A percentile compares a stretch with the other conserved stretches of the same genome.
Evolutionary conservation across 2,329 filamentous ascomycete genomes (phyloP).

Genomic region (Dryadomyces sulphureus): DNA sequence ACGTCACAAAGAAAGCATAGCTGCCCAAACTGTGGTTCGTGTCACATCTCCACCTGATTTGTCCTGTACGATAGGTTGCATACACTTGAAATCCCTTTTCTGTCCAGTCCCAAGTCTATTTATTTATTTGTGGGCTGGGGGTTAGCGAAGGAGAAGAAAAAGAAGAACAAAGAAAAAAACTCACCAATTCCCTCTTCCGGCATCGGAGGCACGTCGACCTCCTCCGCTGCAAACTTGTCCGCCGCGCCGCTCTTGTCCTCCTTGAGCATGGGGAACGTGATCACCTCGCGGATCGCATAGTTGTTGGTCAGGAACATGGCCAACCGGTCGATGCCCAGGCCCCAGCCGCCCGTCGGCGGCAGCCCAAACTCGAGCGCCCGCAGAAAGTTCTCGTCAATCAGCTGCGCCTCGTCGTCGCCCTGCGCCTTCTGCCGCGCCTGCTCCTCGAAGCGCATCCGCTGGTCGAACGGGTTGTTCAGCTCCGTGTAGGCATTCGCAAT

Average conservation of each 20-base stretch:
- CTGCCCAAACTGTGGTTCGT: background rate
- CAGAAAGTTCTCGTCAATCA: constrained; percentile 92
- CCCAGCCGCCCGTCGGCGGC: constrained; percentile 90
- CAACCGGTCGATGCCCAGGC: constrained; percentile 63
- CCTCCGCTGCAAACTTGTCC: constrained; percentile 29
- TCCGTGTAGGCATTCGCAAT: constrained; percentile 96
- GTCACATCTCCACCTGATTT: constrained; percentile 1
- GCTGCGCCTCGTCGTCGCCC: constrained; percentile 92
- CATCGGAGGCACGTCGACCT: constrained; percentile 17
- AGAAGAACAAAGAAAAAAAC: constrained; percentile 7
- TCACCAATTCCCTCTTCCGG: constrained; percentile 22
- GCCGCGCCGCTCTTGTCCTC: constrained; percentile 44
- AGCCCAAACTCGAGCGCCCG: constrained; percentile 60
- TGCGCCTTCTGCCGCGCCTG: constrained; percentile 91
- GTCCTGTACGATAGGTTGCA: background rate
- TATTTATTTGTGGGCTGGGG: constrained; percentile 9
- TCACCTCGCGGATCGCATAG: constrained; percentile 89
- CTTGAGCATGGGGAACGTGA: constrained; percentile 98
- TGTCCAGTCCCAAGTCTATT: too few relatives aligned
- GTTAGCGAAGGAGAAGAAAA: background rate
- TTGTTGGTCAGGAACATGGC: constrained; percentile 60
- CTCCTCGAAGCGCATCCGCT: constrained; percentile 83
- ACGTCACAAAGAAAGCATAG: background rate
- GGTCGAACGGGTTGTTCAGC: constrained; percentile 93
- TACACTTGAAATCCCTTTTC: background rate